These are phyloP conservation scores for Acrodontium crateriforme DNA, from an alignment of 2,329 filamentous ascomycete genomes.

Conservation along the genomic window DNA sequence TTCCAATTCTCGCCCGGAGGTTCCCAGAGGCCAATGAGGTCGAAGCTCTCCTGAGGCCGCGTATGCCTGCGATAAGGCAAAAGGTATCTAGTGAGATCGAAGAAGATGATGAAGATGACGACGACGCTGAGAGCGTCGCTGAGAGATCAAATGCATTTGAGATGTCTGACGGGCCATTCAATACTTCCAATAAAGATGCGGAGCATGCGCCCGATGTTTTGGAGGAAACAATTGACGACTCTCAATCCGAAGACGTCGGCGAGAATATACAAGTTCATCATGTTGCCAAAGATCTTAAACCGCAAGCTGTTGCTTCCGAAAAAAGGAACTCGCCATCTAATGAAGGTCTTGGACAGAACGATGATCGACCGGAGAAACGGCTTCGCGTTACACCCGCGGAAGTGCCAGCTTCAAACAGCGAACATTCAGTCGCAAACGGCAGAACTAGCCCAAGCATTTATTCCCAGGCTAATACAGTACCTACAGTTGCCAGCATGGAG, in stretches of 20 bases:
- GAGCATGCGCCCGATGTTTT: not conserved
- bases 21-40: constrained; percentile 51
- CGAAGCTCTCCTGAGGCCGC: constrained; percentile 52
- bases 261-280: not conserved
- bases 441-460: too few species aligned
- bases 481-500: constrained; percentile 3
- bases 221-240: not conserved
- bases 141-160: constrained; percentile 2
- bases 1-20: constrained; percentile 62
- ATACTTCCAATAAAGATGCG: not conserved
- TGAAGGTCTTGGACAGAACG: too few species aligned
- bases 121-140: constrained; percentile 19
- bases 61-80: constrained; percentile 26
- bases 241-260: not conserved
- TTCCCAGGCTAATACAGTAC: too few species aligned
- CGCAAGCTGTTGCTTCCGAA: too few species aligned
- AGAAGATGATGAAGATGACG: constrained; percentile 8
- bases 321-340: too few species aligned
- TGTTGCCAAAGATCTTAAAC: too few species aligned
- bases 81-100: not conserved
- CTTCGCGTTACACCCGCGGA: not conserved
- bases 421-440: too few species aligned
- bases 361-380: not conserved
- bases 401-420: not conserved
- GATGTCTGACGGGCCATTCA: not conserved